Base-by-base conservation (phyloP, 257 asterid species). In the Fraxinus anomala region DNA sequence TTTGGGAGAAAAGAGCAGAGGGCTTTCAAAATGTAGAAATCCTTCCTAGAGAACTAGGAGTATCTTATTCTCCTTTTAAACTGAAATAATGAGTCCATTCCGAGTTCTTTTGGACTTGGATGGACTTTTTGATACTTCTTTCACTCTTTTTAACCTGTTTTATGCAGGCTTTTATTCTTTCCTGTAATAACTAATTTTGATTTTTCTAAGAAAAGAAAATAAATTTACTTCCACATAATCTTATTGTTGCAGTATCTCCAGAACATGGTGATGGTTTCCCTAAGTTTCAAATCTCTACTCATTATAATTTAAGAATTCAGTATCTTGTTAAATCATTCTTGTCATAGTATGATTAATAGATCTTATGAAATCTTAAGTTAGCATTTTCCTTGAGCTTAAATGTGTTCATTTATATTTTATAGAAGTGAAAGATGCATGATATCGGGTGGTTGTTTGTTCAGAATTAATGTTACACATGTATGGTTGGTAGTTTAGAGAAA, bases 1-100 rank as follows among this genome's bases (percentile, higher is more conserved):
- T 54, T 54, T 19, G 65, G 65, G 65, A 54, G 26, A 54, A n/a
- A 54, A 54, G 65, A 54, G 65, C 65, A 54, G 24, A 54, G 65
- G 9, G 65, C 65, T n/a, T 54, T 17, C 24, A 54, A n/a, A 54
- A 54, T 54, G 26, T 54, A 54, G 65, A 54, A 54, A 54, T 54
- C 67, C 67, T 59, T 40, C 16, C 16, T 40, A 16, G 28, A 21
- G 67, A 59, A 59, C 30, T 59, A 19, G 28, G 67, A n/a, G 26
- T 54, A 8, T 7, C 30, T 0, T 54, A 59, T 59, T 59, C 9
- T 59, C 14, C 9, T 59, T 59, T 59, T 59, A 14, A 59, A n/a
- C 21, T 59, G 67, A n/a, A 21, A 59, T 59, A 59, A 59, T 59
- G 30, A 59, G 8, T 47, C 30, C 28, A 8, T 59, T 59, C 12